A percentile compares a stretch with the other conserved stretches of the same genome.
These are phyloP conservation scores for Ilyonectria mors-panacis DNA, from an alignment of 2,329 filamentous ascomycete species.

Conservation along the genomic window DNA sequence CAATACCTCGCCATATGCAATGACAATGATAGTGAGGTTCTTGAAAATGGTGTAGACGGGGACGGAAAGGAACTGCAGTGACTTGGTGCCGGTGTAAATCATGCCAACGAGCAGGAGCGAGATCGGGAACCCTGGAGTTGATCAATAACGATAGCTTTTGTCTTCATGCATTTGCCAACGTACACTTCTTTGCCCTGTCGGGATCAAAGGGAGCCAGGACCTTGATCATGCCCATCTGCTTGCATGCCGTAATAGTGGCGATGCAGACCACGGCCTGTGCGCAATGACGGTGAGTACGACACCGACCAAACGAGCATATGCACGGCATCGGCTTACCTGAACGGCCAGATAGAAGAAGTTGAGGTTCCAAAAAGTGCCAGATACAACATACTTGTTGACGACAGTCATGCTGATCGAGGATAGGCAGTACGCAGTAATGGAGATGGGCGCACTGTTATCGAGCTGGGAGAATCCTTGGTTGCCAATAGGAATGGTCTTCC, in stretches of 20 bases:
- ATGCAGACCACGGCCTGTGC: conserved; percentile 89
- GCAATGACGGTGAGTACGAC: conserved; percentile 22
- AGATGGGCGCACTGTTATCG: conserved; percentile 83
- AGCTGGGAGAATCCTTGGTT: conserved; percentile 56
- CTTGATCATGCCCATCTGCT: conserved; percentile 84
- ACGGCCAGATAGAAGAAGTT: conserved; percentile 95
- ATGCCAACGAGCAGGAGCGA: conserved; percentile 96
- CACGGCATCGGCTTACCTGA: conserved; percentile 75
- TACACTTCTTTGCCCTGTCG: conserved; percentile 94
- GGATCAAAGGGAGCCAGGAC: conserved; percentile 86
- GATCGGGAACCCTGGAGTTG: conserved; percentile 87
- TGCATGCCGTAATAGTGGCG: conserved; percentile 85
- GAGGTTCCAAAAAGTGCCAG: conserved; percentile 91
- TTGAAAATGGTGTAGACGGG: conserved; percentile 99
- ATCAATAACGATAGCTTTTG: conserved; percentile 36
- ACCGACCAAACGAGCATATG: not conserved
- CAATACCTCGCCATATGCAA: conserved; percentile 97
- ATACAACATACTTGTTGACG: conserved; percentile 99
- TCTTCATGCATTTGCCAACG: conserved; percentile 48
- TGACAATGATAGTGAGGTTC: conserved; percentile 98
- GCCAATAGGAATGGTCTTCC: conserved; percentile 37
- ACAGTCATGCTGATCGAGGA: conserved; percentile 99
- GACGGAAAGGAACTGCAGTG: conserved; percentile 95
- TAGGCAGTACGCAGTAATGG: conserved; percentile 91
- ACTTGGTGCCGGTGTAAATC: conserved; percentile 98